Base-by-base conservation (phyloP, 306 rosid species). In the Glycine latifolia region DNA sequence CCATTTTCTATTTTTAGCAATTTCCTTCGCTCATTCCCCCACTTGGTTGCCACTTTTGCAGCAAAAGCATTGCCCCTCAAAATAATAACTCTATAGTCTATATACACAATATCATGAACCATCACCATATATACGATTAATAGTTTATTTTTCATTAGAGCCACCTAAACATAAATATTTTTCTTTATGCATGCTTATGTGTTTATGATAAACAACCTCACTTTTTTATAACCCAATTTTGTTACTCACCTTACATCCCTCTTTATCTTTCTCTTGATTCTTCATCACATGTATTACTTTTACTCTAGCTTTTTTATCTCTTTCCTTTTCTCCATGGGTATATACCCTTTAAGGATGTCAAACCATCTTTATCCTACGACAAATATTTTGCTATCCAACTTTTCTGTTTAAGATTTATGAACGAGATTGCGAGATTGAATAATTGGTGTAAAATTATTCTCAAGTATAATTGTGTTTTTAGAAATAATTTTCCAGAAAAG, bases 41-140 rank as follows among this genome's bases (percentile, higher is more conserved):
- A 56, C 73, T 10, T 55, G 10, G 72, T 81, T 77, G 9, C 69
- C 84, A 77, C 74, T 60, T 84, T 83, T 82, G 6, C 50, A 67
- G 83, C 79, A 78, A 80, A 26, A 80, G 17, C 43, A 13, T 76
- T 63, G 60, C 73, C 46, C 67, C n/a, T 37, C 56, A 49, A 43
- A 26, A 76, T 75, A 71, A 71, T 71, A 49, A 61, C 65, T 62
- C 56, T 70, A 50, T 26, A 61, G 55, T 62, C 56, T 70, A 50
- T 26, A 12, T 26, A 43, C 49, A 55, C 79, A 75, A 75, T 75
- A 75, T 75, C 79, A 75, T 75, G 9, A 54, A 55, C 35, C 71
- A 76, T 61, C 26, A 60, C 15, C 14, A 17, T 47, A n/a, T n/a
- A n/a, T n/a, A 43, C 56, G 8, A n/a, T 14, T 53, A 43, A 31